A percentile compares a stretch with the other conserved stretches of the same genome.
Conservation (phyloP, 805 yeast species). For the Lipomyces starkeyi region DNA sequence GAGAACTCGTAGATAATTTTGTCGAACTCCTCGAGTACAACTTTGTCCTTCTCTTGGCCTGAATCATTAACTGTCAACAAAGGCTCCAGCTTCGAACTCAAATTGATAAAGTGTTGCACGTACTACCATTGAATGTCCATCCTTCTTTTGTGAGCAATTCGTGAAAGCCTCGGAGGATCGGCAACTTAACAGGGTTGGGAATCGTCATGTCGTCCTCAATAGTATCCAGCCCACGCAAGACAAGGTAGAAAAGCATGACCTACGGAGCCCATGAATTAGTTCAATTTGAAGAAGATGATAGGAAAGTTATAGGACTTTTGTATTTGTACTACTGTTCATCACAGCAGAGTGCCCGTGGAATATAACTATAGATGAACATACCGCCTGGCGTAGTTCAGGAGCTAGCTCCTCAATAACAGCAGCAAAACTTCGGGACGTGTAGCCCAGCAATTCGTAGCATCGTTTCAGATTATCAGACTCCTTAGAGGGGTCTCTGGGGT, state of each 20-base stretch:
- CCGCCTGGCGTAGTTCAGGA: constrained; percentile 83
- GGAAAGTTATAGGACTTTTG: too few species aligned
- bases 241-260: constrained; percentile 77
- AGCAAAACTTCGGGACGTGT: constrained; percentile 90
- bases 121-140: constrained; percentile 80
- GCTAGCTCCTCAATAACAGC: constrained; percentile 90
- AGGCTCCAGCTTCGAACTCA: background rate
- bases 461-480: constrained; percentile 56
- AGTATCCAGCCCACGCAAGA: constrained; percentile 91
- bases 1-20: constrained; percentile 72
- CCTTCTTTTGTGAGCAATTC: constrained; percentile 64
- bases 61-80: constrained; percentile 44
- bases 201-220: constrained; percentile 95
- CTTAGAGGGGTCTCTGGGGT: constrained; percentile 53
- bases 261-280: background rate
- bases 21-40: constrained; percentile 81
- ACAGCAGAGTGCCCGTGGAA: background rate
- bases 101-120: constrained; percentile 3
- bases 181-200: constrained; percentile 71
- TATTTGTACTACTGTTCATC: background rate
- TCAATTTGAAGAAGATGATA: background rate
- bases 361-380: constrained; percentile 41
- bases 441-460: constrained; percentile 70
- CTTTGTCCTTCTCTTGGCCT: constrained; percentile 79
- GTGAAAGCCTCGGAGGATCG: constrained; percentile 72